Evolutionary conservation across 129 eudicot genomes (phyloP), one percentile per base, ranked within the genome.

Genomic region (Gnaphalium uliginosum): DNA sequence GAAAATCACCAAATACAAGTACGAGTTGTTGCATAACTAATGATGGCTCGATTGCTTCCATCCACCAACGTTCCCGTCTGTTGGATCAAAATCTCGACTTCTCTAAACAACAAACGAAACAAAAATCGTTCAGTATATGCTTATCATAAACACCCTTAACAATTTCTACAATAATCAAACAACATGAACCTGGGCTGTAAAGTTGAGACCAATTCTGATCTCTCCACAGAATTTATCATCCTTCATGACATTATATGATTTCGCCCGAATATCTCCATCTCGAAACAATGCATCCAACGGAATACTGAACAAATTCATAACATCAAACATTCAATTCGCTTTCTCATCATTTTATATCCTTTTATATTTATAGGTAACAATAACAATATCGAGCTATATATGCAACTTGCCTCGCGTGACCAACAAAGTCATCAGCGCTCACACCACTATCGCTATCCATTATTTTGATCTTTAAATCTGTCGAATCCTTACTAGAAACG

Each of bases 171-270:
- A 69, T 18, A 37, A 72, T 67, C 11, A 54, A 57, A 62, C 2
- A 35, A 59, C 37, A 26, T 37, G 66, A 76, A 86, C 94, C 90
- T 89, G 81, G 10, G 74, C 78, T 15, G 78, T 89, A 81, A 89
- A 91, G 81, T 72, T 82, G 83, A 91, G 92, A 78, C 90, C 86
- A n/a, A 91, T 79, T 62, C 81, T 82, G 58, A 91, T 72, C 84
- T 86, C 96, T 24, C 97, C 97, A 54, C 81, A 68, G 48, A 18
- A 91, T 17, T 82, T 70, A 33, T 82, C 87, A 50, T 91, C 86
- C 79, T 89, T 91, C 69, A 81, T 87, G 24, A 91, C 79, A 17
- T 89, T 85, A 82, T 87, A 91, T 10, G 88, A 74, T 51, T 78
- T 85, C 3, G 86, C 59, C 13, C 86, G 90, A 56, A 91, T 29